Conservation (phyloP, 2,329 filamentous ascomycete species). For the Nemania sp. region DNA sequence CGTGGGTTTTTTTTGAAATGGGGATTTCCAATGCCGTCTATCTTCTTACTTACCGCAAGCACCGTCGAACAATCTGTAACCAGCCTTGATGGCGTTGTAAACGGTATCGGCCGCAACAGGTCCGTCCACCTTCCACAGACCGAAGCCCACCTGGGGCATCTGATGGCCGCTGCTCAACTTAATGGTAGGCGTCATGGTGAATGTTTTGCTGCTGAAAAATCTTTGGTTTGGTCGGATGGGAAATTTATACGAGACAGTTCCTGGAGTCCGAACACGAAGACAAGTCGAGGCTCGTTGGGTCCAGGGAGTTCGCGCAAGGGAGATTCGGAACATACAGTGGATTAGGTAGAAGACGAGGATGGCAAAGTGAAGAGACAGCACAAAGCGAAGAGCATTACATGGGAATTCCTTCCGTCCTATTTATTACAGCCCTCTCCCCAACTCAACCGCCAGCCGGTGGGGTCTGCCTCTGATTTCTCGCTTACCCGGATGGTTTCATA, state of each 20-base stretch:
- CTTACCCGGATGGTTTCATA: conserved; percentile 26
- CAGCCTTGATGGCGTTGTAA: conserved; percentile 72
- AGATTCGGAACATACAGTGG: conserved; percentile 11
- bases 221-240: neutral
- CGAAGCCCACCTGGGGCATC: conserved; percentile 77
- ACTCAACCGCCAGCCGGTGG: conserved; percentile 6
- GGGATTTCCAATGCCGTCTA: neutral
- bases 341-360: neutral
- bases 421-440: conserved; percentile 8
- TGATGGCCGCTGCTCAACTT: conserved; percentile 68
- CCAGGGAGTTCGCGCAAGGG: conserved; percentile 1
- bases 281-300: conserved; percentile 16
- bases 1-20: neutral
- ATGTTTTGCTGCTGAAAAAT: neutral
- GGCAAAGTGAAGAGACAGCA: neutral
- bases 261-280: conserved; percentile 3
- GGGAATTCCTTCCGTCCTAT: conserved; percentile 3
- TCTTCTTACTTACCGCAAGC: conserved; percentile 55
- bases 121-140: conserved; percentile 83
- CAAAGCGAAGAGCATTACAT: neutral
- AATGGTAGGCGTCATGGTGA: conserved; percentile 48
- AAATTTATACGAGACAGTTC: neutral
- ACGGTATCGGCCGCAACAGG: conserved; percentile 73
- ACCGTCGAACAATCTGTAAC: conserved; percentile 64
- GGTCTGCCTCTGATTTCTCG: conserved; percentile 9